Percentiles rank a stretch among this genome's conserved stretches.
These are phyloP conservation scores for Pseudevernia furfuracea DNA, from an alignment of 495 filamentous ascomycete species.

Conservation along the genomic window DNA sequence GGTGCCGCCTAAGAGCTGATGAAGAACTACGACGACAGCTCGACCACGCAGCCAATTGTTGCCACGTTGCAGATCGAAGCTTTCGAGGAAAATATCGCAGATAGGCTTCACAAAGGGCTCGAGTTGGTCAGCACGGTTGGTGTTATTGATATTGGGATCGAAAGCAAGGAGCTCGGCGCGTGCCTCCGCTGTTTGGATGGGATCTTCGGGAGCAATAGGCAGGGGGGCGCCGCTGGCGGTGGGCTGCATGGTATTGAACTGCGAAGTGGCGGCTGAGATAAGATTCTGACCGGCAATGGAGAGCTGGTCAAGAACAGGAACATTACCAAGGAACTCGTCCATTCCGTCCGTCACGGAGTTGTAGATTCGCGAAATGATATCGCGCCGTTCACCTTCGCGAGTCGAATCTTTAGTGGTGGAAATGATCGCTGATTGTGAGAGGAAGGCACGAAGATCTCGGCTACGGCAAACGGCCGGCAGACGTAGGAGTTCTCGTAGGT, in stretches of 20 bases:
- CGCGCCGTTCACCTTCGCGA: constrained; percentile 59
- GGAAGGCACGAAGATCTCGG: constrained; percentile 83
- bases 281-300: constrained; percentile 88
- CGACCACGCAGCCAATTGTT: constrained; percentile 92
- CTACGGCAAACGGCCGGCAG: constrained; percentile 91
- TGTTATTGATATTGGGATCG: constrained; percentile 51
- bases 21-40: constrained; percentile 78
- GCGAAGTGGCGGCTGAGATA: constrained; percentile 77
- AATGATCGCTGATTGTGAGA: constrained; percentile 78
- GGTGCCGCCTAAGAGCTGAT: constrained; percentile 68
- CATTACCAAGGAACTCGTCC: constrained; percentile 95
- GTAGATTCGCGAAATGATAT: constrained; percentile 90
- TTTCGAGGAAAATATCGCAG: constrained; percentile 92
- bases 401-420: constrained; percentile 27
- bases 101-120: constrained; percentile 98
- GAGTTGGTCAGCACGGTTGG: constrained; percentile 42
- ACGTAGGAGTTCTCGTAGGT: constrained; percentile 73
- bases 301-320: constrained; percentile 90
- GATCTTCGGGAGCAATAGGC: constrained; percentile 46
- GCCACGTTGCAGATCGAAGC: constrained; percentile 87
- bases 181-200: constrained; percentile 72
- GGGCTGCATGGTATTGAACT: constrained; percentile 52
- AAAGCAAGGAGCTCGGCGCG: constrained; percentile 93
- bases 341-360: constrained; percentile 95
- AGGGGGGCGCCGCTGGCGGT: constrained; percentile 31